Conservation (phyloP, 163 green algal species). For the Volvox carteri region DNA sequence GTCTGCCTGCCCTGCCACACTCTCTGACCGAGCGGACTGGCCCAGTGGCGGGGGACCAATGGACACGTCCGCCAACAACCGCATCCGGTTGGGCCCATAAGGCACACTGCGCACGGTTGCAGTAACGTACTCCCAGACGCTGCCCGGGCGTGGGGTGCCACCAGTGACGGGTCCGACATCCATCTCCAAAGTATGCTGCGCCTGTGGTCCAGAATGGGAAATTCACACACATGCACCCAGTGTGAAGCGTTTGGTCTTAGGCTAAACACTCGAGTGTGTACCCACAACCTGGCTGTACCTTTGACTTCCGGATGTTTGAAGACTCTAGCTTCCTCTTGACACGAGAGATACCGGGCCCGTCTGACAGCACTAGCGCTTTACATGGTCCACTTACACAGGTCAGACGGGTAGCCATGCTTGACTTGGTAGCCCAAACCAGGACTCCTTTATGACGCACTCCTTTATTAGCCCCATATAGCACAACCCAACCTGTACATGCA, state of each 20-base stretch:
- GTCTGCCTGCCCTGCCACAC: not conserved
- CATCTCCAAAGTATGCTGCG: not conserved
- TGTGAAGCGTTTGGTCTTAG: not conserved
- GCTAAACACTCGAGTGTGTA: not conserved
- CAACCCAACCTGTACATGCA: not conserved
- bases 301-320: not conserved
- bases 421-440: not conserved
- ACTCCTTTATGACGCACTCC: not conserved
- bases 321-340: not conserved
- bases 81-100: conserved; percentile 1
- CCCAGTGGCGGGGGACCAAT: not conserved
- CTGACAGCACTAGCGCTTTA: not conserved
- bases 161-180: not conserved
- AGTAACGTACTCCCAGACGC: not conserved
- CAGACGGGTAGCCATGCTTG: not conserved
- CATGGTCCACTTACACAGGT: not conserved
- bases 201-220: not conserved
- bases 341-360: not conserved
- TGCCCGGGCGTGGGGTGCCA: not conserved
- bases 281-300: not conserved
- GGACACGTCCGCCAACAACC: not conserved
- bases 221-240: not conserved
- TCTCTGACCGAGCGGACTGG: not conserved
- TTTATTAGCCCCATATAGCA: not conserved
- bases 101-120: not conserved